Conservation (phyloP, 2,329 filamentous ascomycete genomes). For the Calonectria pseudoturangicola region DNA sequence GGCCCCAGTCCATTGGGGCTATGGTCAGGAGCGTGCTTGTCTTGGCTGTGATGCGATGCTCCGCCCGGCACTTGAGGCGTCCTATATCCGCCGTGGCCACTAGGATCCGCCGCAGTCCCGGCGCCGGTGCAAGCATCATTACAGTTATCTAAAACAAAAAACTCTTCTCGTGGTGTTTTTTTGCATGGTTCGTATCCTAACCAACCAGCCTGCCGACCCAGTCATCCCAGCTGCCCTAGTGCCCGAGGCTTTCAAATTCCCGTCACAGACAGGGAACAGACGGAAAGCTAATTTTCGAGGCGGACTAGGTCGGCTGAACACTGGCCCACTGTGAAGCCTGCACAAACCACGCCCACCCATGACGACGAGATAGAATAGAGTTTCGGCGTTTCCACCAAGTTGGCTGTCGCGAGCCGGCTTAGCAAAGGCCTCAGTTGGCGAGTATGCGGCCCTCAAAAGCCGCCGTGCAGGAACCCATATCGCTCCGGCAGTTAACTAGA, state of each 20-base stretch:
- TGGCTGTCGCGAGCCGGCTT: not conserved
- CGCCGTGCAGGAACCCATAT: not conserved
- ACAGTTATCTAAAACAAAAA: not conserved
- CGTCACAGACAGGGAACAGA: not conserved
- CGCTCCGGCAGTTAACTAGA: not conserved
- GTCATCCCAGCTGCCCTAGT: constrained; percentile 2
- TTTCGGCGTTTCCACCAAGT: constrained; percentile 14
- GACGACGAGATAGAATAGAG: not conserved
- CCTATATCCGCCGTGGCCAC: not conserved
- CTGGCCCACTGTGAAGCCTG: not conserved
- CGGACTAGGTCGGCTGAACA: constrained; percentile 3
- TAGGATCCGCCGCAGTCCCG: not conserved
- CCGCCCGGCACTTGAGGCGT: not conserved
- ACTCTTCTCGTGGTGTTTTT: not conserved
- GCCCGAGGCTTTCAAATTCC: not conserved
- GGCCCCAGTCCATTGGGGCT: not conserved
- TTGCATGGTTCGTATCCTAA: not conserved
- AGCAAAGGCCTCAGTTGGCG: not conserved
- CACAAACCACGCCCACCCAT: not conserved
- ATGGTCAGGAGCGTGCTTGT: not conserved
- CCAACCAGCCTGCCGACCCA: not conserved
- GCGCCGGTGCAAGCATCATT: not conserved
- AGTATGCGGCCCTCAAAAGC: not conserved
- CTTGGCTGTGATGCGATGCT: not conserved
- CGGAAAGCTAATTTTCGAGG: constrained; percentile 9